phyloP scores from a whole-genome alignment of 1,284 basidiomycete species.

The Rhodotorula sp. region DNA sequence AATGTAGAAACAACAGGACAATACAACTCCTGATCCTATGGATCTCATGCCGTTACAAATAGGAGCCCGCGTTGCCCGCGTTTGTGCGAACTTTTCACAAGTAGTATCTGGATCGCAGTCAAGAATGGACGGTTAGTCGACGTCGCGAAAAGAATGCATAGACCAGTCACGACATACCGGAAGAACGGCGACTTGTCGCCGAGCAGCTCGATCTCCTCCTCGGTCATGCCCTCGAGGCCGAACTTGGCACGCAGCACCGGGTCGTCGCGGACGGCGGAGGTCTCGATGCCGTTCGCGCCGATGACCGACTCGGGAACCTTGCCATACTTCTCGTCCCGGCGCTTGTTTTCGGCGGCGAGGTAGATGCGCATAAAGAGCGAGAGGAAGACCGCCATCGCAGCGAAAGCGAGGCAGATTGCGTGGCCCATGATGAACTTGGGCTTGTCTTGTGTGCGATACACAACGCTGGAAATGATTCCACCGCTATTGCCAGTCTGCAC shows the following conservation, averaged over 20 bases:
- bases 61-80: too few species aligned
- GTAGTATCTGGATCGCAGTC: too few species aligned
- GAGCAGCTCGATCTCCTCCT: constrained; percentile 52
- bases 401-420: constrained; percentile 50
- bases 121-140: too few species aligned
- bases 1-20: too few species aligned
- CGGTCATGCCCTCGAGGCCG: constrained; percentile 50
- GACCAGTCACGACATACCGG: constrained; percentile 4
- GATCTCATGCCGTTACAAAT: too few species aligned
- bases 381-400: constrained; percentile 44
- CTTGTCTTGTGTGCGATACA: constrained; percentile 22
- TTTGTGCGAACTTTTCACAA: too few species aligned
- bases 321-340: constrained; percentile 50
- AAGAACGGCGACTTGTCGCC: constrained; percentile 48
- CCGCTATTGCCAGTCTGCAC: constrained; percentile 50
- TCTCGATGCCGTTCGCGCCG: constrained; percentile 40
- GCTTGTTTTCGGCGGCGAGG: constrained; percentile 48
- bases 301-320: constrained; percentile 23
- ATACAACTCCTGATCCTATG: too few species aligned
- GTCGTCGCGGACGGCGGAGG: constrained; percentile 22
- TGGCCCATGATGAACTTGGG: constrained; percentile 49
- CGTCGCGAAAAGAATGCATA: background rate
- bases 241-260: constrained; percentile 47
- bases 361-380: constrained; percentile 48
- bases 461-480: constrained; percentile 52